Evolutionary conservation across 805 yeast species (phyloP), one percentile per base, ranked within the genome.

Genomic region (Sugiyamaella americana): DNA sequence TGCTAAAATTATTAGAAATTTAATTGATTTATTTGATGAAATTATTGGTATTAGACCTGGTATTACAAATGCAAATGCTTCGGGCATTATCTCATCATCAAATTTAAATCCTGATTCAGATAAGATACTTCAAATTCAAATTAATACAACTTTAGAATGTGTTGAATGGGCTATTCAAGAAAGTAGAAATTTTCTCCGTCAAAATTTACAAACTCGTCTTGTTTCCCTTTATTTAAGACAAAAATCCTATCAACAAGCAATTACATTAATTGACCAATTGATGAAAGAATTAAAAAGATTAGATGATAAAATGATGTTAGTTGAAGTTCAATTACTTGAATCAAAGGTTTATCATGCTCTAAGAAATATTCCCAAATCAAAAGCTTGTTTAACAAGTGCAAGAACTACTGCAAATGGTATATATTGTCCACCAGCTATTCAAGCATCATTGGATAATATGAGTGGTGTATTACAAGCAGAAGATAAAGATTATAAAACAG

Each of bases 321-420:
- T 93, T 11, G 98, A 93, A 65, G 96, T 93, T 32, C 98, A 93
- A 67, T 71, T 93, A 54, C 76, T 93, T 53, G 98, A 93, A 65
- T 76, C 93, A 18, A 83, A 87, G 60, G 87, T 87, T 36, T 93
- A 84, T 65, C 96, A 89, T 64, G 88, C 95, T 22, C 73, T 93
- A 58, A 79, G 96, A 64, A 93, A 93, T 65, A 75, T 86, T 58
- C 84, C 96, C 3, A 93, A 91, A 68, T 78, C 96, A 3, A 79
- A 86, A 58, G 97, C 98, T 5, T 82, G 96, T 2, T 73, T 93
- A 58, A 88, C 98, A 1, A 82, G 95, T 40, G 96, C 98, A 1
- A 79, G 98, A 66, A 93, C 98, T 0, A 84, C 95, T 2, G 98
- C 98, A n/a, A 94, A 93, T 65, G 78, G 97, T 19, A 87, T 93